Conservation (phyloP, 1,139 yeast species). For the Citeromyces hawaiiensis region DNA sequence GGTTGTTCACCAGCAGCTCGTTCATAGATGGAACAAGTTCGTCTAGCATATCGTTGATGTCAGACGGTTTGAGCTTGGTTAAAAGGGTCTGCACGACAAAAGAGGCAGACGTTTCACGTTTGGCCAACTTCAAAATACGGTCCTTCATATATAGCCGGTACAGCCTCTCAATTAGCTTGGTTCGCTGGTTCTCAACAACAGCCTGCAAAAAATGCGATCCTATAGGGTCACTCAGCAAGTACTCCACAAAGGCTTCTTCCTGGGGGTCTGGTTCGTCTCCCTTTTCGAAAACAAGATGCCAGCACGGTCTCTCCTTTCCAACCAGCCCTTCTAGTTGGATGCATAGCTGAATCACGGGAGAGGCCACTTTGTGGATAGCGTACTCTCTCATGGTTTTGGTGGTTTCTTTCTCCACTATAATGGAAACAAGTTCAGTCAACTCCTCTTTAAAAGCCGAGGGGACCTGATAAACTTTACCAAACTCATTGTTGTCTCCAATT, state of each 20-base stretch:
- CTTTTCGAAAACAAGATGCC: conserved; percentile 39
- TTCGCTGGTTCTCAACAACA: conserved; percentile 51
- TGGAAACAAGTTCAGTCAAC: conserved; percentile 30
- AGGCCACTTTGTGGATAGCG: conserved; percentile 69
- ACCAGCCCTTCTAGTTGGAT: conserved; percentile 75
- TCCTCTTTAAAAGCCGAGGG: conserved; percentile 59
- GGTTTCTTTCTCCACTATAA: conserved; percentile 26
- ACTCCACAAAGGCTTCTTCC: conserved; percentile 77
- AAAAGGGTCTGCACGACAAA: conserved; percentile 66
- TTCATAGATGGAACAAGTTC: conserved; percentile 56
- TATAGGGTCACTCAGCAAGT: conserved; percentile 70
- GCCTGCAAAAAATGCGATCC: conserved; percentile 86
- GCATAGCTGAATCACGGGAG: conserved; percentile 77
- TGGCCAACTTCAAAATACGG: conserved; percentile 57
- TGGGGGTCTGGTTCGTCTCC: conserved; percentile 32
- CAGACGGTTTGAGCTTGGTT: conserved; percentile 44
- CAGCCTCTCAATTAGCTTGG: conserved; percentile 56
- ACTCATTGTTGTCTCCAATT: conserved; percentile 64
- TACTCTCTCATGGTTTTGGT: conserved; percentile 45
- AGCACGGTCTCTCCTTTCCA: conserved; percentile 54
- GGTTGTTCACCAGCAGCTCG: conserved; percentile 47
- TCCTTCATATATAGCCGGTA: conserved; percentile 63
- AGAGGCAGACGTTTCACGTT: conserved; percentile 71
- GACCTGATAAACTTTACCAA: conserved; percentile 51
- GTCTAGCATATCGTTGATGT: conserved; percentile 52